Conservation (phyloP, 2,329 filamentous ascomycete genomes). For the Leptographium radiaticola region DNA sequence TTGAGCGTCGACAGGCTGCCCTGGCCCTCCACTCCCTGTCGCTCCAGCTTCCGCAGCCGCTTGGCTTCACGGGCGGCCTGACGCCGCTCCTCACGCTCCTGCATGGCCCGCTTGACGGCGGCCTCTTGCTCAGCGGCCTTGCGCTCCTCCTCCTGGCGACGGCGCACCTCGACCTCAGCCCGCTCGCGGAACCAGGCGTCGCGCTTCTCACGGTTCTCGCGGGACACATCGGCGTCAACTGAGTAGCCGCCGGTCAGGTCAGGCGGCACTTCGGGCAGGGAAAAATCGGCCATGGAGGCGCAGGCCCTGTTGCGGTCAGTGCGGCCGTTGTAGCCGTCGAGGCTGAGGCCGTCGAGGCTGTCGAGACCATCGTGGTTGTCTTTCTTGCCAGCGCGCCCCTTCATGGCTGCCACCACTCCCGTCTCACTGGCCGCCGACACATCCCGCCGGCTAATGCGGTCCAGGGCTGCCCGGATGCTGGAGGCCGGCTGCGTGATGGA, state of each 20-base stretch:
- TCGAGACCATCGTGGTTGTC: too few species aligned
- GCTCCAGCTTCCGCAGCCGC: neutral
- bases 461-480: neutral
- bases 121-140: neutral
- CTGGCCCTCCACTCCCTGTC: too few species aligned
- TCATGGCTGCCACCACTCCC: neutral
- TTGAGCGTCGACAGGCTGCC: slow-evolving; percentile 1
- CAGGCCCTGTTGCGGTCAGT: neutral
- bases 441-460: neutral
- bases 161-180: neutral
- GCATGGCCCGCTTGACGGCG: neutral
- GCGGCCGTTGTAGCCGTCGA: neutral
- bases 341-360: too few species aligned
- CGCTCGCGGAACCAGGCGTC: slow-evolving; percentile 8
- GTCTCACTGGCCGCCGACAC: neutral
- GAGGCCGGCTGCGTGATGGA: slow-evolving; percentile 3
- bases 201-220: slow-evolving; percentile 4
- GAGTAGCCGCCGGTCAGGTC: slow-evolving; percentile 4
- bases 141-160: neutral
- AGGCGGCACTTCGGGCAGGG: neutral
- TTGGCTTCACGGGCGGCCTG: neutral
- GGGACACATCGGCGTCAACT: slow-evolving; percentile 1
- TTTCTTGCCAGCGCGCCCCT: too few species aligned
- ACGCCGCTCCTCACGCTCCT: neutral
- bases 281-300: slow-evolving; percentile 6